phyloP scores from a whole-genome alignment of 148 eudicot species.

The Tetragonia tetragonoides region DNA sequence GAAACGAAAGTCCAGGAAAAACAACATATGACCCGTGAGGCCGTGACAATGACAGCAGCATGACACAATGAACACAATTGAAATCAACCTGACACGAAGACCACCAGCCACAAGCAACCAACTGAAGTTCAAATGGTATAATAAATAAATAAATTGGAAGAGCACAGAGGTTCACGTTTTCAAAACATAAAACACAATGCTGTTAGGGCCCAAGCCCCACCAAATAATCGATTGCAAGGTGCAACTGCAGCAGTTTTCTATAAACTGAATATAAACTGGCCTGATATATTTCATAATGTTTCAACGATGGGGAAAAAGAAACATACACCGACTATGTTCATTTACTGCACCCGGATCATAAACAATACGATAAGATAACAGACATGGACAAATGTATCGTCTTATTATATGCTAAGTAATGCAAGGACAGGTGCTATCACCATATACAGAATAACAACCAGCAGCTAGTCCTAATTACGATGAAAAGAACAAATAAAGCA shows the following conservation, averaged over 20 bases:
- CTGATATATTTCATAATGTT: neutral
- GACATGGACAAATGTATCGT: too few relatives aligned
- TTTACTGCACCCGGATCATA: neutral
- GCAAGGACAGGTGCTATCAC: too few relatives aligned
- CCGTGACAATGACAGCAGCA: too few relatives aligned
- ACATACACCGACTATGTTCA: neutral
- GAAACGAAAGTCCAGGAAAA: too few relatives aligned
- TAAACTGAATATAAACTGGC: neutral
- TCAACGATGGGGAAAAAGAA: neutral
- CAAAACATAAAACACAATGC: neutral
- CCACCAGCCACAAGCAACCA: too few relatives aligned
- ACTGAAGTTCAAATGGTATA: too few relatives aligned
- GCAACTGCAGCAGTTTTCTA: neutral
- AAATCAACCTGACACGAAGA: neutral
- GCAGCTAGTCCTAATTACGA: neutral
- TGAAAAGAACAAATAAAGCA: neutral
- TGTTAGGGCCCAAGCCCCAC: neutral
- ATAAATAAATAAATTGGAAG: too few relatives aligned
- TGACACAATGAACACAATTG: neutral
- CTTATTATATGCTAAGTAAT: too few relatives aligned
- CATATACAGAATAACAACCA: neutral
- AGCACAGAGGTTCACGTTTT: neutral
- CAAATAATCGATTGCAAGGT: neutral
- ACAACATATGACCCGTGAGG: too few relatives aligned
- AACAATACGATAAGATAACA: neutral